Evolutionary conservation across 2,329 filamentous ascomycete genomes (phyloP), one percentile per base, ranked within the genome.

Genomic region (Apiospora rasikravindrae): DNA sequence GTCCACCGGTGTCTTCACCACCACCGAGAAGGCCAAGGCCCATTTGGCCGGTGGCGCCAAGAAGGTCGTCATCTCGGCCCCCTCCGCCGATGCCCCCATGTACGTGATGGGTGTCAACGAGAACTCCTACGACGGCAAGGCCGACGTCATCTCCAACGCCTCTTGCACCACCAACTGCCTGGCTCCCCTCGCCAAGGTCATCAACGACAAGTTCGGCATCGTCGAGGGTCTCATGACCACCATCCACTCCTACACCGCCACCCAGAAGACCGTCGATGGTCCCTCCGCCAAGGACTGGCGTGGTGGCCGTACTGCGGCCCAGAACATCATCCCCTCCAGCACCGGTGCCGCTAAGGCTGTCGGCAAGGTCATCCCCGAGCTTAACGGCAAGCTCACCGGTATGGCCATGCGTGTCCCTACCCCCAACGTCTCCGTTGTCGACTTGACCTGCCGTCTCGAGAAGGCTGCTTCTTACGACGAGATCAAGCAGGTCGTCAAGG

Each of bases 141-240:
- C 96, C 85, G 88, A 94, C 81, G 92, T 99, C 85, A 94, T 98
- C 88, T 98, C 96, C 88, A 99, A 99, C 90, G 96, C 96, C 81
- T 98, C 96, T 80, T 98, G 96, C 94, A 99, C 96, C 86, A 98
- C 96, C 90, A 99, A 99, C 94, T 98, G 96, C 92, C 88, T 99
- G 87, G 96, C 96, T 86, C 96, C 96, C 84, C 93, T 99, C 77
- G 96, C 96, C 89, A 99, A 98, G 94, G 95, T 98, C 83, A 91
- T 99, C 88, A 89, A 99, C 91, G 96, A 98, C 91, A 97, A 98
- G 87, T 99, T 93, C 89, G 92, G 90, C 86, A 96, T 99, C 84
- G 87, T 98, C 82, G 96, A 99, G 91, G 96, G 96, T 91, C 92
- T 98, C 82, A 99, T 99, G 96, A 98, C 96, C 88, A 99, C 96